These are phyloP conservation scores for Fraxinus velutina DNA, from an alignment of 305 asterid genomes.

Conservation along the genomic window DNA sequence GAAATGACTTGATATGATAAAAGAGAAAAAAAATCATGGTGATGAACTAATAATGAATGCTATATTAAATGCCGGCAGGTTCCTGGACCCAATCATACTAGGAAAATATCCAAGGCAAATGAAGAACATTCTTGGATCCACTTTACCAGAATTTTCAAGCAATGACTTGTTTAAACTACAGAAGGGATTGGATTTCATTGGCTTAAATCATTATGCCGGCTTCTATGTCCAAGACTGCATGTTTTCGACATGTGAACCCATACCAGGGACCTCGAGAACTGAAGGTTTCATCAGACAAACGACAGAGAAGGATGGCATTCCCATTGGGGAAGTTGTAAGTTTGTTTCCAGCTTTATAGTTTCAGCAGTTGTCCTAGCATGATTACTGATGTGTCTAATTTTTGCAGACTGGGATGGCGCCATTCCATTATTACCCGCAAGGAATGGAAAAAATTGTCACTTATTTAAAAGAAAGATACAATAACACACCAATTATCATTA, in stretches of 20 bases:
- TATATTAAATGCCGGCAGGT: slow-evolving; percentile 30
- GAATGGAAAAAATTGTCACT: neutral
- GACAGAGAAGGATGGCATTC: slow-evolving; percentile 35
- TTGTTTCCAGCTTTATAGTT: neutral
- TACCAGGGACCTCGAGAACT: slow-evolving; percentile 40
- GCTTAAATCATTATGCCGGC: slow-evolving; percentile 59
- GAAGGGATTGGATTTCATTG: slow-evolving; percentile 47
- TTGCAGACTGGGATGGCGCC: neutral
- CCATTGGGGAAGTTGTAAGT: slow-evolving; percentile 50
- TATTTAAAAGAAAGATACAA: neutral
- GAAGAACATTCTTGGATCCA: slow-evolving; percentile 36
- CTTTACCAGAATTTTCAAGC: slow-evolving; percentile 40
- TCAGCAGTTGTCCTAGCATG: neutral
- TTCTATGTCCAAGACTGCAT: slow-evolving; percentile 59
- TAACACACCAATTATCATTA: slow-evolving; percentile 1
- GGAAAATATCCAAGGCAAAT: slow-evolving; percentile 60
- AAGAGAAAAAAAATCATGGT: neutral
- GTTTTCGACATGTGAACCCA: slow-evolving; percentile 38
- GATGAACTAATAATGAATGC: neutral
- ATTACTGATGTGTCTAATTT: neutral
- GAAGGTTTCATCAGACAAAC: slow-evolving; percentile 43
- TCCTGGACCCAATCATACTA: slow-evolving; percentile 53
- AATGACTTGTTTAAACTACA: slow-evolving; percentile 27
- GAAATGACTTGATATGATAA: neutral
- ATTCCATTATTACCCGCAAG: neutral